These are phyloP conservation scores for Globisporangium megalacanthum DNA, from an alignment of 352 stramenopile genomes.

Conservation along the genomic window DNA sequence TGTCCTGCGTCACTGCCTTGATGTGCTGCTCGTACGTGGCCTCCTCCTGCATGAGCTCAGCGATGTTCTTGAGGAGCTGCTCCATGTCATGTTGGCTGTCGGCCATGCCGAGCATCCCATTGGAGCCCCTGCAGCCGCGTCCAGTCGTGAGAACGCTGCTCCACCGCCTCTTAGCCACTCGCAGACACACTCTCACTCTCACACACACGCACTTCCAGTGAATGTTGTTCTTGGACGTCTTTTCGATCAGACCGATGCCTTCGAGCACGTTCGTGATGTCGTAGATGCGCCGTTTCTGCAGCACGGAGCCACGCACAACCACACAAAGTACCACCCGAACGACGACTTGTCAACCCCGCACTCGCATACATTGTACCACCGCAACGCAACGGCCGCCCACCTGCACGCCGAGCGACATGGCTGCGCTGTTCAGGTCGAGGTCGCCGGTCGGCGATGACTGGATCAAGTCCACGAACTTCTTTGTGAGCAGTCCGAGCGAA, in stretches of 20 bases:
- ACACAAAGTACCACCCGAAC: neutral
- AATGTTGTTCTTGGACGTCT: conserved; percentile 98
- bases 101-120: conserved; percentile 28
- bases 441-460: conserved; percentile 82
- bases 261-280: conserved; percentile 99
- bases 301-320: neutral
- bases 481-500: conserved; percentile 94
- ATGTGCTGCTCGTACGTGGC: conserved; percentile 82
- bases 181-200: neutral
- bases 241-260: conserved; percentile 96
- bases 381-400: conserved; percentile 16
- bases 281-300: conserved; percentile 96
- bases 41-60: conserved; percentile 80
- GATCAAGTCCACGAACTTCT: conserved; percentile 96
- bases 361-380: neutral
- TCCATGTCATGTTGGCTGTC: conserved; percentile 67
- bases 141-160: neutral
- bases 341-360: neutral
- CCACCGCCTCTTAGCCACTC: neutral
- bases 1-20: conserved; percentile 73
- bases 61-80: conserved; percentile 68
- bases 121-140: conserved; percentile 38
- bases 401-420: conserved; percentile 72
- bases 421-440: conserved; percentile 94
- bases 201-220: conserved; percentile 87